Conservation (phyloP, 352 stramenopile species). For the Phytophthora sp. region DNA sequence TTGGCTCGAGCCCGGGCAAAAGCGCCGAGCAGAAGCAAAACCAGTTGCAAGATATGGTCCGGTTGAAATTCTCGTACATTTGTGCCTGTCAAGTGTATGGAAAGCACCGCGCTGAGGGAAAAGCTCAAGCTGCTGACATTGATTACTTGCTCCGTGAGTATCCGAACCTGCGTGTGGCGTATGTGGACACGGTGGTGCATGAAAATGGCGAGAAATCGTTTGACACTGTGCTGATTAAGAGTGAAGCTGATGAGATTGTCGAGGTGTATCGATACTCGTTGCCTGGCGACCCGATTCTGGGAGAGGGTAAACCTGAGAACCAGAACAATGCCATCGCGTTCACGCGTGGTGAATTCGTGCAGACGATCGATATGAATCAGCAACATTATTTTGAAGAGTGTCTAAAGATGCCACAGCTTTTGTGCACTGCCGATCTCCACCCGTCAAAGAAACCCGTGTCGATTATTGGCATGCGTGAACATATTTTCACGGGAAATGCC, state of each 20-base stretch:
- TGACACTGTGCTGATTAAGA: slow-evolving; percentile 83
- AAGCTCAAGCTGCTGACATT: slow-evolving; percentile 79
- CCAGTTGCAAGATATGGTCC: slow-evolving; percentile 85
- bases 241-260: slow-evolving; percentile 70
- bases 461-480: slow-evolving; percentile 88
- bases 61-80: slow-evolving; percentile 89
- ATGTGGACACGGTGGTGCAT: slow-evolving; percentile 73
- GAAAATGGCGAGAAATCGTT: slow-evolving; percentile 52
- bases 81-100: slow-evolving; percentile 87
- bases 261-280: slow-evolving; percentile 86
- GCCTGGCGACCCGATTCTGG: slow-evolving; percentile 82
- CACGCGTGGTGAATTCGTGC: slow-evolving; percentile 83
- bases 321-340: slow-evolving; percentile 86
- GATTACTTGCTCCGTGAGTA: slow-evolving; percentile 83
- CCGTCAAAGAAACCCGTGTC: slow-evolving; percentile 71
- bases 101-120: slow-evolving; percentile 71
- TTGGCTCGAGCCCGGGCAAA: slow-evolving; percentile 72
- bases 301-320: slow-evolving; percentile 87
- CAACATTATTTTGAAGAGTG: slow-evolving; percentile 89
- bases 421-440: slow-evolving; percentile 75
- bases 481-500: slow-evolving; percentile 88
- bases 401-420: slow-evolving; percentile 84
- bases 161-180: slow-evolving; percentile 85
- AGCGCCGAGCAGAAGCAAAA: slow-evolving; percentile 77
- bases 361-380: slow-evolving; percentile 93